phyloP scores from a whole-genome alignment of 805 yeast species.

The Candida palmyrensis region DNA sequence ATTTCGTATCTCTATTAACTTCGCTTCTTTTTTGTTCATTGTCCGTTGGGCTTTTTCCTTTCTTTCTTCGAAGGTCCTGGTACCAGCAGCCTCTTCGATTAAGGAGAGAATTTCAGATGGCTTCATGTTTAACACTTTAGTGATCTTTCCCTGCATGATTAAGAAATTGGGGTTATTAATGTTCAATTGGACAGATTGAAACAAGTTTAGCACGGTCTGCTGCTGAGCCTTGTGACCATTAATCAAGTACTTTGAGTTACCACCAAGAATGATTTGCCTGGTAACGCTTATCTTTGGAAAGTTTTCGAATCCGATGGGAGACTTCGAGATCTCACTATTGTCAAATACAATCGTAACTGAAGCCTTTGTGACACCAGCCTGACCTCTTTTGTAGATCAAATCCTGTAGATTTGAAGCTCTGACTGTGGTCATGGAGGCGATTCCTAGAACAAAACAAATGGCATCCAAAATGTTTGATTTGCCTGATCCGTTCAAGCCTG shows the following conservation, averaged over 20 bases:
- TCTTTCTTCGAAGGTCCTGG: constrained; percentile 90
- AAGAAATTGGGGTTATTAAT: constrained; percentile 95
- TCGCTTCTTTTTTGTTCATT: constrained; percentile 85
- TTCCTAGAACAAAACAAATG: constrained; percentile 96
- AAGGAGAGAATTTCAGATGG: constrained; percentile 84
- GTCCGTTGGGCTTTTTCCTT: constrained; percentile 88
- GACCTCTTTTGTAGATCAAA: constrained; percentile 93
- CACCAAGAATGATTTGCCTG: constrained; percentile 86
- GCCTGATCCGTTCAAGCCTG: constrained; percentile 97
- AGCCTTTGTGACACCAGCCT: constrained; percentile 96
- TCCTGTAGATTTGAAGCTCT: constrained; percentile 92
- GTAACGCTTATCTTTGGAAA: constrained; percentile 81
- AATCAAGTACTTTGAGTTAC: constrained; percentile 84
- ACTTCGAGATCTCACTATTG: constrained; percentile 65
- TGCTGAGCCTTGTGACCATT: constrained; percentile 97
- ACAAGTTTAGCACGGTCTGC: constrained; percentile 80
- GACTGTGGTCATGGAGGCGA: constrained; percentile 89
- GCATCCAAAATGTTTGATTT: constrained; percentile 96
- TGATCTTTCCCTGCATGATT: constrained; percentile 98
- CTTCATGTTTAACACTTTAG: constrained; percentile 94
- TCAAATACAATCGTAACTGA: constrained; percentile 95
- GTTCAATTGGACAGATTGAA: constrained; percentile 92
- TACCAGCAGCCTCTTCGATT: constrained; percentile 98
- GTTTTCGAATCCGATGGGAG: constrained; percentile 86
- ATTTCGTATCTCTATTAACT: constrained; percentile 69